Base-by-base conservation (phyloP, 352 stramenopile genomes). In the Globisporangium nodosum region DNA sequence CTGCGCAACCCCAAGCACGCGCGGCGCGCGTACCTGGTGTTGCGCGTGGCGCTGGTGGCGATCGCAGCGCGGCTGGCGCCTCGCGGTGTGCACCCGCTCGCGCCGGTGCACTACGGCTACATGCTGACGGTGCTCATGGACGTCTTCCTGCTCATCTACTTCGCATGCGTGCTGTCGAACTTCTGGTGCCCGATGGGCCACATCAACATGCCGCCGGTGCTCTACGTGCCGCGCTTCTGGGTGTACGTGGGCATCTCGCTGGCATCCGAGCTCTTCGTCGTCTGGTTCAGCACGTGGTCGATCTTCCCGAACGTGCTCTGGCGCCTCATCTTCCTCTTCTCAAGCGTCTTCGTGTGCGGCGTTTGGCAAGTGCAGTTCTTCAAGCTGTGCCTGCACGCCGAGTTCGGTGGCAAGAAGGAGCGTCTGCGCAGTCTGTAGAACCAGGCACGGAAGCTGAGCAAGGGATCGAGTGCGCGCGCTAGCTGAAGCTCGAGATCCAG, bases 371-470 rank as follows among this genome's bases (percentile, higher is more conserved):
- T 89, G 3, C 68, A 64, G 33, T 90, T 85, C 63, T 81, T 90
- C 60, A 81, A 85, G 52, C 69, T 89, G 21, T 63, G 64, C 46
- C 71, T 93, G 31, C 75, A 81, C 33, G 78, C 76, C 20, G 84
- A 93, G 66, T 92, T 85, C 61, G 73, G 69, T 43, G 79, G 80
- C 53, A 90, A 89, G 68, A 93, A 91, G 58, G 84, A 93, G 60
- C 78, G 81, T 0, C 70, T 91, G 37, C 73, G 84, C 52, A 91
- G 81, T 33, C 71, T 90, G 18, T 92, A 85, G 45, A 21, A n/a
- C 6, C 18, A 5, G 16, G 42, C 3, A 15, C 12, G 13, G 12
- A 13, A 11, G 18, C 18, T 11, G 13, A 20, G 40, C 42, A n/a
- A 47, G 15, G 5, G 18, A 47, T 3, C 3, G 13, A 11, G 42